These are phyloP conservation scores for Penicillium aurantiogriseum DNA, from an alignment of 2,329 filamentous ascomycete genomes.

Conservation along the genomic window DNA sequence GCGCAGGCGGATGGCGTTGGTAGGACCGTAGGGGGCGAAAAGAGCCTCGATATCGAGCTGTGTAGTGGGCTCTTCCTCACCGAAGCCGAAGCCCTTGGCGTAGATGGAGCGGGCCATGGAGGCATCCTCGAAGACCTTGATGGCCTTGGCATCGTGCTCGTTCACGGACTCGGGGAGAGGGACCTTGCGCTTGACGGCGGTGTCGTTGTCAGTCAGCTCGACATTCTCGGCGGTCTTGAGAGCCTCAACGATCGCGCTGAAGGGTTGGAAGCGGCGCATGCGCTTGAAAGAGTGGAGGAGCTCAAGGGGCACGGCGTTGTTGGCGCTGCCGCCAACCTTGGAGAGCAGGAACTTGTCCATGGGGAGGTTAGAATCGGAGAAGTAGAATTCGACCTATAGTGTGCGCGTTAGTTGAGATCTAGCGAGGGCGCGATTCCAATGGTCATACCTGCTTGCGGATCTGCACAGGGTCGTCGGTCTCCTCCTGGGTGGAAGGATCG, in stretches of 20 bases:
- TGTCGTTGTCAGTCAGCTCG: conserved; percentile 71
- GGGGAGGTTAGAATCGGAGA: conserved; percentile 85
- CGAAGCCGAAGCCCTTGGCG: conserved; percentile 84
- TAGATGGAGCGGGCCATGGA: conserved; percentile 77
- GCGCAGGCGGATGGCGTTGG: conserved; percentile 82
- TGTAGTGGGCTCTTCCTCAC: conserved; percentile 67
- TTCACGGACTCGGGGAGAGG: conserved; percentile 57
- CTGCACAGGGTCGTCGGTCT: conserved; percentile 72
- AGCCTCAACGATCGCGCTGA: conserved; percentile 77
- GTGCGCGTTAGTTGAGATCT: conserved; percentile 5
- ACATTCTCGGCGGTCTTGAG: conserved; percentile 74
- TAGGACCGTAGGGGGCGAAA: conserved; percentile 75
- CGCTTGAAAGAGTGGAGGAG: conserved; percentile 85
- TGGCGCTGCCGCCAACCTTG: conserved; percentile 73
- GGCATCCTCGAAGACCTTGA: conserved; percentile 61
- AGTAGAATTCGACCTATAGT: conserved; percentile 86
- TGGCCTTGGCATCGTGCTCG: conserved; percentile 55
- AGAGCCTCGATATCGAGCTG: conserved; percentile 95
- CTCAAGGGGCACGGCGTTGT: conserved; percentile 69
- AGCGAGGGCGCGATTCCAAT: too few relatives aligned
- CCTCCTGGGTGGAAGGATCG: conserved; percentile 64
- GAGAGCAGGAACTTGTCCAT: conserved; percentile 85
- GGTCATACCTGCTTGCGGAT: conserved; percentile 76
- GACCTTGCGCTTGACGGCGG: conserved; percentile 70
- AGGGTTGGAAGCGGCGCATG: conserved; percentile 92